Base-by-base conservation (phyloP, 139 green algal species). In the Raphidocelis subcapitata region DNA sequence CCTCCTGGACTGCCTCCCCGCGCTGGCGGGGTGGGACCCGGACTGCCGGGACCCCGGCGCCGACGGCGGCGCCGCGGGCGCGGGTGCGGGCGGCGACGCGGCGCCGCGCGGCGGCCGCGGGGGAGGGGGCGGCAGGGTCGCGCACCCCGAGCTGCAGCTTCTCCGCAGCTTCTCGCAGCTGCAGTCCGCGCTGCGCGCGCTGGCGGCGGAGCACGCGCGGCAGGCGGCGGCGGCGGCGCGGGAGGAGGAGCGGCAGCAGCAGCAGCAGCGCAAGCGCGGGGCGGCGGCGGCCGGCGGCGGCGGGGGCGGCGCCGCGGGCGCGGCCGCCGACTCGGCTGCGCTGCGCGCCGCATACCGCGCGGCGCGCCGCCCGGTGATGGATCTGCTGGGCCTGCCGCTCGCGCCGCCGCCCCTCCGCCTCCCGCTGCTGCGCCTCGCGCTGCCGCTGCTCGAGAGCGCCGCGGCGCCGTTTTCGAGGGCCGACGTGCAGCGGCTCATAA, bases 1-100 rank as follows among this genome's bases (percentile, higher is more conserved):
- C 4, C 73, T 85, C 16, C 57, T 89, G 35, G 55, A 57, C 16
- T 67, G 54, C 26, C 72, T 87, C 36, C 72, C 74, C 33, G 69
- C 71, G 0, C 36, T 56, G 21, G 56, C 15, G 15, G 61, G 67
- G 26, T 57, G n/a, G 16, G 33, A 41, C 20, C 2, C 23, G 23
- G 5, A 5, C 28, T 41, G 57, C 57, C 57, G 23, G 57, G 2
- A 26, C 24, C 3, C 23, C 33, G 33, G 36, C 36, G 52, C n/a
- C n/a, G n/a, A n/a, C n/a, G n/a, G n/a, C n/a, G n/a, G n/a, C n/a
- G n/a, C n/a, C n/a, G n/a, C n/a, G n/a, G n/a, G n/a, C n/a, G n/a
- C 41, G 8, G 41, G 8, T 49, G 52, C 20, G 20, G 52, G 15
- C 52, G 26, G 29, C 72, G 52, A 33, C 59, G 56, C 62, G 63